Evolutionary conservation across 2,329 filamentous ascomycete species (phyloP).

Genomic region (Exserohilum turcica): DNA sequence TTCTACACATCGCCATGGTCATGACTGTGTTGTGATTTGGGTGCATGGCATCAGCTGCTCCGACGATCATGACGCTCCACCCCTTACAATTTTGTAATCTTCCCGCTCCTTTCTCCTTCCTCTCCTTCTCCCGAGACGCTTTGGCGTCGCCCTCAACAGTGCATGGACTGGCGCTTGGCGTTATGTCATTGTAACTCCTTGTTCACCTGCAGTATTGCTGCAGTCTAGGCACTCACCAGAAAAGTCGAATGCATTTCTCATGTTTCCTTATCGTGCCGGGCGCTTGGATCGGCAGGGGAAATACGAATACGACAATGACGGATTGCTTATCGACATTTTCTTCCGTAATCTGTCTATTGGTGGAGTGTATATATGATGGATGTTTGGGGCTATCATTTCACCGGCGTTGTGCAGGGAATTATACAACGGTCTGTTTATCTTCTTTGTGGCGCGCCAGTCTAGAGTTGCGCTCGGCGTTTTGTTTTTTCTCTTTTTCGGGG

Average conservation of each 20-base stretch:
- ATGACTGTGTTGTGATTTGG: slow-evolving; percentile 12
- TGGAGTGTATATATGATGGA: slow-evolving; percentile 28
- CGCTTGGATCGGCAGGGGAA: slow-evolving; percentile 15
- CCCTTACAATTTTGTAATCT: slow-evolving; percentile 37
- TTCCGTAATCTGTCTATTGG: slow-evolving; percentile 26
- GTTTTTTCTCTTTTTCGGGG: neutral
- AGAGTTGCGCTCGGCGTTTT: slow-evolving; percentile 20
- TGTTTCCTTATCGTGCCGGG: slow-evolving; percentile 17
- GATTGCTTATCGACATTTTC: slow-evolving; percentile 16
- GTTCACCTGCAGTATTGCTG: slow-evolving; percentile 19
- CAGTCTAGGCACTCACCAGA: slow-evolving; percentile 9
- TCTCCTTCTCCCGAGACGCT: slow-evolving; percentile 27
- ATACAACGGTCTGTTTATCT: slow-evolving; percentile 13
- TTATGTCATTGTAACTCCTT: slow-evolving; percentile 31
- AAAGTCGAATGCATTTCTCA: slow-evolving; percentile 20
- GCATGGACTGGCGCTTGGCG: slow-evolving; percentile 40
- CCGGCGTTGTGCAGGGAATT: slow-evolving; percentile 26
- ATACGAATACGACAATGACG: slow-evolving; percentile 17
- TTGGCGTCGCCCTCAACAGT: slow-evolving; percentile 27
- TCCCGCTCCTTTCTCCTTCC: slow-evolving; percentile 30
- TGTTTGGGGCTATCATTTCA: slow-evolving; percentile 20
- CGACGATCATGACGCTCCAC: slow-evolving; percentile 16
- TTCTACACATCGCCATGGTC: slow-evolving; percentile 13
- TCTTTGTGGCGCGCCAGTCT: slow-evolving; percentile 7
- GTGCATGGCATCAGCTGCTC: slow-evolving; percentile 6